Base-by-base conservation (phyloP, 306 rosid genomes). In the Lathyrus tuberosus region DNA sequence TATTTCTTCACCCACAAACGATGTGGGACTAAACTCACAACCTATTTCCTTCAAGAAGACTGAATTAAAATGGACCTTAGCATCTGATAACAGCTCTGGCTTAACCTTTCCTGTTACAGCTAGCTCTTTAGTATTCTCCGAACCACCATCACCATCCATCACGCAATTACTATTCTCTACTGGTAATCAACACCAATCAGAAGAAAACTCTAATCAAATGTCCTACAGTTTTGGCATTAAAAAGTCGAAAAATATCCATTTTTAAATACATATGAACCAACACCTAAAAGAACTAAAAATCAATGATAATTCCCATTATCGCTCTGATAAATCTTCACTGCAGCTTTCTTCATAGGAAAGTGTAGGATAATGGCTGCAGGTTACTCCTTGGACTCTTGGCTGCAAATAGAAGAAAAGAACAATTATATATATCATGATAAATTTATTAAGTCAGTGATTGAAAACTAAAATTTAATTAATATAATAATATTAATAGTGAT, bases 111-210 rank as follows among this genome's bases (percentile, higher is more conserved):
- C 96, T 6, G 84, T 94, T 69, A 80, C 98, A 18, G 63, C 86
- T 16, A 61, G 86, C 30, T 74, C 91, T 6, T 80, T 76, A 24
- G 83, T 71, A 62, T 70, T 84, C 53, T 79, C 83, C 2, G 96
- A 94, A 73, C 98, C 84, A 12, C 96, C 97, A 15, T 90, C 97
- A 24, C 97, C 97, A 14, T 85, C 97, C 71, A 62, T 88, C 59
- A 31, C 77, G 67, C 98, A 97, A 26, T 65, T 86, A 16, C 65
- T 86, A 22, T 57, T 80, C 76, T 70, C 78, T 18, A 37, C 78
- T 2, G 80, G 78, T 60, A 69, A 59, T 77, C 79, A 77, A 69
- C 59, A 73, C 33, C 84, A 74, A 38, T 64, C 59, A 18, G 80
- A 80, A 77, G 80, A 86, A 42, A 81, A 42, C 46, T n/a, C 51